Conservation (phyloP, 192 early-diverging fungal genomes). For the Haplosporangium gracile region DNA sequence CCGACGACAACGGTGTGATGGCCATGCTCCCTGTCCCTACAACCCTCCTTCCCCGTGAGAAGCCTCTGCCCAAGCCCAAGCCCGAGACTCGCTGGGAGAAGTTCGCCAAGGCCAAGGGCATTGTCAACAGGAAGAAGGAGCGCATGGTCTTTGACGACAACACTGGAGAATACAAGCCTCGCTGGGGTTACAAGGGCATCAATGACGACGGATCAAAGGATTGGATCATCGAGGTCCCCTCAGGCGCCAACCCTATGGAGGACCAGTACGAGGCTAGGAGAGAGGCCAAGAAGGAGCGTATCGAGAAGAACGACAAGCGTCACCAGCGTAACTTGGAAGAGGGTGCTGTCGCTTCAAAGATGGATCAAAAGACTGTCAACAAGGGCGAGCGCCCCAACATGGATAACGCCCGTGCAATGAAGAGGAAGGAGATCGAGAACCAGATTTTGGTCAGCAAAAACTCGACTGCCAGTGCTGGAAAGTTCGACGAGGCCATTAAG, state of each 20-base stretch:
- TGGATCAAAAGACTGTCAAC: constrained; percentile 62
- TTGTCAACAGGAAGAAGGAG: constrained; percentile 86
- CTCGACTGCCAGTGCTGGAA: constrained; percentile 92
- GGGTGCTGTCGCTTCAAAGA: constrained; percentile 66
- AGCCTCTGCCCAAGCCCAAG: constrained; percentile 92
- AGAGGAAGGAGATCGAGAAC: constrained; percentile 81
- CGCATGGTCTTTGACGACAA: constrained; percentile 89
- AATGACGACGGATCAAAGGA: constrained; percentile 84
- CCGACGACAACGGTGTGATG: constrained; percentile 80
- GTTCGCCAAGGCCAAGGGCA: constrained; percentile 97
- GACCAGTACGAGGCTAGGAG: constrained; percentile 86
- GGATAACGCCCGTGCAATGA: constrained; percentile 68
- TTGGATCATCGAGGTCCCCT: constrained; percentile 96
- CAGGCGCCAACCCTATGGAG: constrained; percentile 82
- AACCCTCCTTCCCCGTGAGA: constrained; percentile 87
- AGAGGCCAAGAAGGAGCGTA: constrained; percentile 90
- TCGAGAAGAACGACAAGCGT: constrained; percentile 91
- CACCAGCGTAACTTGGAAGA: constrained; percentile 91
- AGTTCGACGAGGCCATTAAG: constrained; percentile 87
- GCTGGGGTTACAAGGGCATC: constrained; percentile 91
- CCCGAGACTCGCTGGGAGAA: constrained; percentile 97
- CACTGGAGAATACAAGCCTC: constrained; percentile 84
- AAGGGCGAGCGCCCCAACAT: constrained; percentile 59
- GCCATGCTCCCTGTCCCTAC: constrained; percentile 80
- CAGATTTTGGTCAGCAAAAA: constrained; percentile 81